Evolutionary conservation across 352 stramenopile species (phyloP), one percentile per base, ranked within the genome.

Genomic region (Peronospora farinosa): DNA sequence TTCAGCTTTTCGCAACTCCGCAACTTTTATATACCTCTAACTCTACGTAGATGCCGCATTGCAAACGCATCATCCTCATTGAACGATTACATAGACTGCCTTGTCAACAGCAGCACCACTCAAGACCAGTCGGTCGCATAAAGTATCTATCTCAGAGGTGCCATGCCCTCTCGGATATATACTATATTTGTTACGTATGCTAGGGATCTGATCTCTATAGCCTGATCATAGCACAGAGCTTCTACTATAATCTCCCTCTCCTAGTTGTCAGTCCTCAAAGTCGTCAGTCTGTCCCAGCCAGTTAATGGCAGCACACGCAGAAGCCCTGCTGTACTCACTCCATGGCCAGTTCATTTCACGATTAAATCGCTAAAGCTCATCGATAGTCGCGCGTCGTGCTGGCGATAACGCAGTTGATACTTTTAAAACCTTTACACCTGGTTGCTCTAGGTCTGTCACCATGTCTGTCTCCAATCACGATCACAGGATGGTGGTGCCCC

Each of bases 401-500:
- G 30, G 37, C 9, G 36, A 28, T 44, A 57, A 47, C 41, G 3
- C 46, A 17, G 23, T 45, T 40, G 13, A 35, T 32, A 51, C n/a
- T 53, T n/a, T 28, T 12, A 25, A 33, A 42, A 40, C 36, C 19
- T 23, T 46, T 54, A 43, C 48, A 53, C 9, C 10, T 4, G 16
- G 25, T 33, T 35, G 9, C 23, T 40, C 4, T 7, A 42, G 39
- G 13, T 39, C 13, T 13, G 12, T 9, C 33, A 17, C n/a, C 37
- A 64, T 53, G 45, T 63, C 40, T 47, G 56, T 58, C 37, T n/a
- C 44, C 17, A 42, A 56, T 28, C 57, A 54, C 59, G 51, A 65
- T 41, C 30, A 55, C 31, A 74, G 72, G 45, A 45, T 47, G 15
- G 51, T 69, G 32, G 66, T 67, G 40, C 65, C 60, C 12, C 60